Evolutionary conservation across 768 basidiomycete species (phyloP), one percentile per base, ranked within the genome.

Genomic region (Lactarius sp.): DNA sequence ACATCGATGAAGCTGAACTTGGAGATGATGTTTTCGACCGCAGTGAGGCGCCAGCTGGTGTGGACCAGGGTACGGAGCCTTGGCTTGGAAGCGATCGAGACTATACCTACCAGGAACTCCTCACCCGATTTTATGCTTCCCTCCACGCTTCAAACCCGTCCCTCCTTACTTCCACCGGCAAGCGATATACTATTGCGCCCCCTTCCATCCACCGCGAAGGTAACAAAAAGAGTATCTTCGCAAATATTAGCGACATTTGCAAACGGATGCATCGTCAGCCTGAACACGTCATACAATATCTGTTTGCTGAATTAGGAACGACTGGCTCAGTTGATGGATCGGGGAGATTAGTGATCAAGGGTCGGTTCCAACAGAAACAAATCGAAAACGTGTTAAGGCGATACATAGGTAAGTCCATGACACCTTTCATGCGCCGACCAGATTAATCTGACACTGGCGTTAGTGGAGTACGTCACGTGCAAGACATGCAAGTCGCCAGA

Each of bases 401-500:
- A 61, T 99, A 99, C 75, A 98, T 98, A 70, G 92, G 94, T 95
- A 74, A 69, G 87, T 79, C 42, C 10, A 27, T 51, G 58, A 54
- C 59, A 46, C n/a, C 42, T 47, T 62, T 31, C n/a, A 49, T 52
- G 47, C 51, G 59, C 39, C 44, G 12, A n/a, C 27, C 33, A 42
- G 41, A 61, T 36, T 47, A 37, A 41, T 56, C 56, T 57, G 49
- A 57, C 42, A 53, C 16, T 49, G 22, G 41, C 22, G 44, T 49
- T 68, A 96, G 95, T 96, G 65, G 95, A 98, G 78, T 98, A 98
- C 76, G 96, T 98, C 65, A 95, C 95, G 44, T 99, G 97, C 85
- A 96, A 97, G 77, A 98, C 95, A 46, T 99, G 97, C 83, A 99
- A 98, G 78, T 98, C 96, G 1, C 92, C 92, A 51, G 97, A 99